Evolutionary conservation across 805 yeast species (phyloP).

Genomic region (Yarrowia deformans): DNA sequence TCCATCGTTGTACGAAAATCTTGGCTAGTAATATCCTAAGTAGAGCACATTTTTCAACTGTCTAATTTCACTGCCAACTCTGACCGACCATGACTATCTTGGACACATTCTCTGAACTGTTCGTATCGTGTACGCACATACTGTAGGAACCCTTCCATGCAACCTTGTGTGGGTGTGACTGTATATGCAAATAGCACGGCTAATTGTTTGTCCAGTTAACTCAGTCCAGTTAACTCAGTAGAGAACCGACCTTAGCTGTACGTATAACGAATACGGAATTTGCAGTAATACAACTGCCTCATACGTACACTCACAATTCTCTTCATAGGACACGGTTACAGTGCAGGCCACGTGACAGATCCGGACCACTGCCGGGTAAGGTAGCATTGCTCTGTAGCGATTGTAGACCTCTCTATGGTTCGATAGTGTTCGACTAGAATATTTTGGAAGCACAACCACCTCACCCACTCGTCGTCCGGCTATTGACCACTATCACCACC

Average conservation of each 20-base stretch:
- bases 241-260: too few relatives aligned
- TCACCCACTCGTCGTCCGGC: too few relatives aligned
- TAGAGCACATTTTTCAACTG: background rate
- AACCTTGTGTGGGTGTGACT: background rate
- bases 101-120: background rate
- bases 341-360: constrained; percentile 2
- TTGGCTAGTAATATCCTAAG: too few relatives aligned
- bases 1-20: too few relatives aligned
- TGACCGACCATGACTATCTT: background rate
- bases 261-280: too few relatives aligned
- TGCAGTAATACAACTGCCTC: too few relatives aligned
- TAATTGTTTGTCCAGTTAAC: background rate
- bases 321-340: background rate
- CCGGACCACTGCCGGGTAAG: constrained; percentile 9
- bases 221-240: background rate
- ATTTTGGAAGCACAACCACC: too few relatives aligned
- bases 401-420: background rate
- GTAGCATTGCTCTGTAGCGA: too few relatives aligned
- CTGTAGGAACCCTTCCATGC: constrained; percentile 5
- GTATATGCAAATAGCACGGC: background rate
- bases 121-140: background rate
- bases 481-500: background rate
- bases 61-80: background rate
- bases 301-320: too few relatives aligned
- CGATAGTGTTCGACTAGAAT: too few relatives aligned